Evolutionary conservation across 169 alveolate genomes (phyloP).

Genomic region (Cryptosporidium sp.): DNA sequence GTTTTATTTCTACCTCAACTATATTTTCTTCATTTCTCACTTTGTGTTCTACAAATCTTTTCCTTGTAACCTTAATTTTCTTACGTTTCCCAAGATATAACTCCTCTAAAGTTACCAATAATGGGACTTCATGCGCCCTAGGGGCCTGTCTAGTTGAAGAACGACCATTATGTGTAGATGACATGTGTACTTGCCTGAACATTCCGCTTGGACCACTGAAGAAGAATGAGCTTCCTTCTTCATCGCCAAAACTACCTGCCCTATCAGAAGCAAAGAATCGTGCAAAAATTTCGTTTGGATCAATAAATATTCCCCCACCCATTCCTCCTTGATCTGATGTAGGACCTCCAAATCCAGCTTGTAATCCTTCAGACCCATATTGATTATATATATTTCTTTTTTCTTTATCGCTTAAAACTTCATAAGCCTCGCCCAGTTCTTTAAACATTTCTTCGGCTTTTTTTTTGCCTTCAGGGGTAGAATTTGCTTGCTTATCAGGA

Average conservation of each 20-base stretch:
- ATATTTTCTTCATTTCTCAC: constrained; percentile 86
- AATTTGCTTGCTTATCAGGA: constrained; percentile 87
- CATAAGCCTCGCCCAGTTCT: constrained; percentile 79
- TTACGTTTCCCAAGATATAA: constrained; percentile 83
- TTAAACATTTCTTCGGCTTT: constrained; percentile 70
- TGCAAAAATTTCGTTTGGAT: constrained; percentile 86
- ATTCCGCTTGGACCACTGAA: constrained; percentile 82
- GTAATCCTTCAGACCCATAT: constrained; percentile 80
- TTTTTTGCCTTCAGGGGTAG: constrained; percentile 77
- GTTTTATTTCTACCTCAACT: constrained; percentile 86
- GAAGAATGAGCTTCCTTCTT: constrained; percentile 81
- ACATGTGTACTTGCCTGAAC: constrained; percentile 76
- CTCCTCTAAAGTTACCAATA: constrained; percentile 86
- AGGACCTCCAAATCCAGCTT: constrained; percentile 77
- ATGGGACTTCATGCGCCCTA: constrained; percentile 84
- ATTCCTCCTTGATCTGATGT: constrained; percentile 66
- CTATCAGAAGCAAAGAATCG: constrained; percentile 86
- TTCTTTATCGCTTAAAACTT: constrained; percentile 83
- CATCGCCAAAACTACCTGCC: constrained; percentile 81
- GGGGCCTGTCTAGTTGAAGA: constrained; percentile 74
- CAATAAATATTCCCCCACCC: constrained; percentile 83
- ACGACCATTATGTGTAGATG: constrained; percentile 61
- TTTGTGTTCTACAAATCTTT: constrained; percentile 81
- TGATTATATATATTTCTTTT: constrained; percentile 80
- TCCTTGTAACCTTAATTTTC: constrained; percentile 87